phyloP scores from a whole-genome alignment of 2,329 filamentous ascomycete genomes.

The Diaporthe batatas region DNA sequence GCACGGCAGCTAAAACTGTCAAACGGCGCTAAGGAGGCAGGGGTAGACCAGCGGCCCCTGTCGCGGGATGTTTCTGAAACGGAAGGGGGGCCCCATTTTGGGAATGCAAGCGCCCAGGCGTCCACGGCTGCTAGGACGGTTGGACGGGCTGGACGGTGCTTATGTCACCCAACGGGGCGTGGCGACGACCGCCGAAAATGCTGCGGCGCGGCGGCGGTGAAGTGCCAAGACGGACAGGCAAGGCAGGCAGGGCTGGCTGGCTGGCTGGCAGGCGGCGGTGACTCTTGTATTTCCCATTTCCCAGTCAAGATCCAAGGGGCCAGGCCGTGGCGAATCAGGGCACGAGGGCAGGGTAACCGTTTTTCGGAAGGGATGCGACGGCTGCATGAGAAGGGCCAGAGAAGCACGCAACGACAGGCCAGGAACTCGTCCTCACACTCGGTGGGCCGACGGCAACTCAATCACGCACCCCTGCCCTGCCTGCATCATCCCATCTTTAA shows the following conservation, averaged over 20 bases:
- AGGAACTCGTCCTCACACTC: constrained; percentile 27
- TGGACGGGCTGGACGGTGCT: no score
- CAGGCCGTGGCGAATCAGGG: constrained; percentile 20
- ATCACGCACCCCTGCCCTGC: background rate
- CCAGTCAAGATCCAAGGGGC: constrained; percentile 19
- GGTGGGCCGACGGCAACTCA: constrained; percentile 31
- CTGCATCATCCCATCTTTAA: constrained; percentile 33
- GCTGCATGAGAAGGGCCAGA: constrained; percentile 17
- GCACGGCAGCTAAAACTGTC: constrained; percentile 36
- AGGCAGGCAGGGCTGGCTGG: no score
- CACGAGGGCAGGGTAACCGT: constrained; percentile 5
- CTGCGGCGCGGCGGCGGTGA: background rate
- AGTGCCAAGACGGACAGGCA: background rate
- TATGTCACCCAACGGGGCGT: constrained; percentile 9
- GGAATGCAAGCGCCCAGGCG: background rate
- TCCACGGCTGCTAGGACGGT: no score
- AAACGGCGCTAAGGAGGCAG: constrained; percentile 27
- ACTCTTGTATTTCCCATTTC: no score
- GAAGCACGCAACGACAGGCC: constrained; percentile 30
- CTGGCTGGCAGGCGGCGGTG: no score
- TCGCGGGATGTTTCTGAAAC: constrained; percentile 36
- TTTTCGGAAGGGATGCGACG: constrained; percentile 12
- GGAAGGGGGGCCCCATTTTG: background rate
- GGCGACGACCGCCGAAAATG: background rate
- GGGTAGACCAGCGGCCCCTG: background rate